Percentiles rank a stretch among this genome's conserved stretches.
These are phyloP conservation scores for Suillus luteus DNA, from an alignment of 768 basidiomycete species.

Conservation along the genomic window DNA sequence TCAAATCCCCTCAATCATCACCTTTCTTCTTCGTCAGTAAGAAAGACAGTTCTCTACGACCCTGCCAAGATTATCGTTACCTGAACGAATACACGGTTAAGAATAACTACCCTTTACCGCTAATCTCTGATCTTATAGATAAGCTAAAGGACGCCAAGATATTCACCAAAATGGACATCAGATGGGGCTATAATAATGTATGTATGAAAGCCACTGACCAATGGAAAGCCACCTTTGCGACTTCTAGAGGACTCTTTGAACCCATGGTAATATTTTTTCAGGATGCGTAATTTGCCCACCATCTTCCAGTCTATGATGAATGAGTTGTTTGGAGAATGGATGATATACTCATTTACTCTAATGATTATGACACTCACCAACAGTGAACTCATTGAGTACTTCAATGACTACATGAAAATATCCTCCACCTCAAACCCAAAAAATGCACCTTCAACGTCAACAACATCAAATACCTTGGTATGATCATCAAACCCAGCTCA, in stretches of 20 bases:
- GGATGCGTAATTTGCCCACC: conserved; percentile 18
- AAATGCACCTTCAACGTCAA: background rate
- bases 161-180: conserved; percentile 23
- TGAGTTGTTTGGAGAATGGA: conserved; percentile 20
- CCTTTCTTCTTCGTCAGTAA: conserved; percentile 16
- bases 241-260: background rate
- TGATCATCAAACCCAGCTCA: background rate
- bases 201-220: background rate
- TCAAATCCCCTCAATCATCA: conserved; percentile 24
- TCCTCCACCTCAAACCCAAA: conserved; percentile 33
- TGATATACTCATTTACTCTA: conserved; percentile 28
- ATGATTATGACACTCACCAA: conserved; percentile 15
- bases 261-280: conserved; percentile 7
- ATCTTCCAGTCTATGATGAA: conserved; percentile 35
- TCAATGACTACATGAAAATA: conserved; percentile 26
- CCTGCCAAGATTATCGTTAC: background rate
- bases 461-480: background rate
- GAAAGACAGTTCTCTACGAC: background rate
- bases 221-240: background rate
- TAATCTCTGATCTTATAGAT: conserved; percentile 14
- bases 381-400: conserved; percentile 26
- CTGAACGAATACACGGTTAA: conserved; percentile 15
- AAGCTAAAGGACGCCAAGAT: conserved; percentile 11
- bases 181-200: background rate
- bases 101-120: background rate